Evolutionary conservation across 192 early-diverging fungal genomes (phyloP).

Genomic region (Backusella tuberculispora): DNA sequence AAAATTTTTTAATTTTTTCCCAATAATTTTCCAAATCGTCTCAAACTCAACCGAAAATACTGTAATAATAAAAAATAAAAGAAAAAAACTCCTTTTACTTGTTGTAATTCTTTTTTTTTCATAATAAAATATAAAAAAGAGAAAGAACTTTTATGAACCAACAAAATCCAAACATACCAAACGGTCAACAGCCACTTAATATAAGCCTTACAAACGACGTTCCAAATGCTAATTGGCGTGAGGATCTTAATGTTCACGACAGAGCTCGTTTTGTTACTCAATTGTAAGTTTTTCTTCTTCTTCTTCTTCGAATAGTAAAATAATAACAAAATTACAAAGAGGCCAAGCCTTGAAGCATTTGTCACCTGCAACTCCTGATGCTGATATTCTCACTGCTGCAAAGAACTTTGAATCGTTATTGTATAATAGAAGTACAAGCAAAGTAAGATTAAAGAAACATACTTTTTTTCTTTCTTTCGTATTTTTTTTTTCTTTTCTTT

Average conservation of each 20-base stretch:
- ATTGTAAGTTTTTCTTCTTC: conserved; percentile 33
- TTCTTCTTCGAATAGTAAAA: neutral
- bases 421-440: conserved; percentile 34
- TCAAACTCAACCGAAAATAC: too few species aligned
- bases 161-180: conserved; percentile 26
- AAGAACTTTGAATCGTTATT: conserved; percentile 39
- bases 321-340: conserved; percentile 8
- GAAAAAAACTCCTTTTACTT: too few species aligned
- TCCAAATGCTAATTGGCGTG: conserved; percentile 41
- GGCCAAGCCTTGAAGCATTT: conserved; percentile 35
- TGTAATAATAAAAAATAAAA: too few species aligned
- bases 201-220: conserved; percentile 26
- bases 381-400: conserved; percentile 38
- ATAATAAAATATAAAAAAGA: neutral
- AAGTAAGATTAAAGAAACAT: conserved; percentile 23
- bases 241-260: conserved; percentile 38
- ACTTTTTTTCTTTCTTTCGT: neutral
- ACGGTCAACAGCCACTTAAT: neutral
- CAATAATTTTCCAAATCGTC: too few species aligned
- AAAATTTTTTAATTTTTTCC: too few species aligned
- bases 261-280: conserved; percentile 40
- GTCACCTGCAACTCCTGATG: conserved; percentile 35
- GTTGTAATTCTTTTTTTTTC: too few species aligned
- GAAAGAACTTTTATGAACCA: neutral
- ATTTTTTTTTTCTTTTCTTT: neutral